phyloP scores from a whole-genome alignment of 306 rosid genomes.

The Lathyrus tuberosus region DNA sequence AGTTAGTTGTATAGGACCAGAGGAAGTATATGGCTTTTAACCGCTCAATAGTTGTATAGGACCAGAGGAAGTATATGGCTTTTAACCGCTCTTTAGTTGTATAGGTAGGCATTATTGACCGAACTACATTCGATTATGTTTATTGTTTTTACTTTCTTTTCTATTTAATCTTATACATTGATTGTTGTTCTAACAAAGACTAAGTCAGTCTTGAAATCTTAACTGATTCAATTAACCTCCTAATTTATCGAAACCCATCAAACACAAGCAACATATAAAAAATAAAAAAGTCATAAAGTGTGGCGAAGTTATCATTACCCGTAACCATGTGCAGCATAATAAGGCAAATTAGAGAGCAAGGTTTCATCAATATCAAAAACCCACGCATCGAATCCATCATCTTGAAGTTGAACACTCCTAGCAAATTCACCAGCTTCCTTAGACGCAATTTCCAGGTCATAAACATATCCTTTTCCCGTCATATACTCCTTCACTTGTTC shows the following conservation, averaged over 20 bases:
- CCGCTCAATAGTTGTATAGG: no score
- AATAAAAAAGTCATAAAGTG: neutral
- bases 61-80: no score
- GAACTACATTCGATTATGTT: no score
- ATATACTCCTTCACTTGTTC: constrained; percentile 70
- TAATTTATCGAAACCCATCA: neutral
- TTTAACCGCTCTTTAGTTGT: no score
- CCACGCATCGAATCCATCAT: constrained; percentile 84
- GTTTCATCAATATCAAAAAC: constrained; percentile 91
- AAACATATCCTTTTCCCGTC: constrained; percentile 53
- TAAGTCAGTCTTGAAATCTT: no score
- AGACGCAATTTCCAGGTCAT: constrained; percentile 64
- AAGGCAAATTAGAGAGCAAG: constrained; percentile 83
- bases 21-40: no score
- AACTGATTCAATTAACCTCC: neutral
- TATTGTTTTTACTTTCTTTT: no score
- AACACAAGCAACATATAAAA: neutral
- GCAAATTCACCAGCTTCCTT: constrained; percentile 66
- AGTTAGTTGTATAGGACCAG: no score
- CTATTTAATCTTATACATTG: no score
- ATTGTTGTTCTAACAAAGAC: no score
- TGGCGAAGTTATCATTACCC: constrained; percentile 55
- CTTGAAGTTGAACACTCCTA: constrained; percentile 47
- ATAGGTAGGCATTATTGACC: no score
- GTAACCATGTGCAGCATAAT: constrained; percentile 71